A percentile compares a stretch with the other conserved stretches of the same genome.
phyloP scores from a whole-genome alignment of 495 filamentous ascomycete species.

The Margaritispora aquatica region DNA sequence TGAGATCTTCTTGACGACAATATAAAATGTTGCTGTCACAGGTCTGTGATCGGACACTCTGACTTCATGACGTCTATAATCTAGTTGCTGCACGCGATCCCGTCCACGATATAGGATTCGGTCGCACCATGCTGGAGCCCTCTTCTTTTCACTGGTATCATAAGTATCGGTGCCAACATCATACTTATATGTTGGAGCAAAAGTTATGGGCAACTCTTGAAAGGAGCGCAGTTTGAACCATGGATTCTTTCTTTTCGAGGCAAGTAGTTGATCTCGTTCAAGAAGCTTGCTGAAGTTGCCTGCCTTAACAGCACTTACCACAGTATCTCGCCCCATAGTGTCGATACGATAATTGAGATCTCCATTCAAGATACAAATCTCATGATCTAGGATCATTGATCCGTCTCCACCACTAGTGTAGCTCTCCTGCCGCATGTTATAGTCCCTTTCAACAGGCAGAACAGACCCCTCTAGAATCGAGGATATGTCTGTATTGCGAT shows the following conservation, averaged over 20 bases:
- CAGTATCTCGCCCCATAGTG: conserved; percentile 86
- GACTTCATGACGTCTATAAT: conserved; percentile 86
- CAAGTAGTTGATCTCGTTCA: conserved; percentile 87
- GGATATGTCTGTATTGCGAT: conserved; percentile 90
- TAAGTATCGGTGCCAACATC: conserved; percentile 93
- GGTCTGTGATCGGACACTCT: conserved; percentile 88
- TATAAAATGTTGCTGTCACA: conserved; percentile 75
- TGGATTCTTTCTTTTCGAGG: conserved; percentile 79
- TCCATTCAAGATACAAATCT: conserved; percentile 91
- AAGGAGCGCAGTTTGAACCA: conserved; percentile 84
- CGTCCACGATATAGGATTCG: conserved; percentile 79
- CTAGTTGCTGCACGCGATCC: conserved; percentile 75
- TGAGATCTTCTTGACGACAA: conserved; percentile 74
- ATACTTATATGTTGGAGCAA: conserved; percentile 97
- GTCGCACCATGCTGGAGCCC: conserved; percentile 97
- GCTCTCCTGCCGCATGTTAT: conserved; percentile 57
- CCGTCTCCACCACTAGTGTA: conserved; percentile 90
- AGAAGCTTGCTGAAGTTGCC: conserved; percentile 86
- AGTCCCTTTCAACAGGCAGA: conserved; percentile 60
- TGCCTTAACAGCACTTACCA: conserved; percentile 72
- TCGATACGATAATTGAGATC: conserved; percentile 99
- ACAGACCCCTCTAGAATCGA: conserved; percentile 76
- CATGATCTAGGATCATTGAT: conserved; percentile 93
- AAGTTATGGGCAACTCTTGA: conserved; percentile 77
- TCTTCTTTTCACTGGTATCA: conserved; percentile 89